Evolutionary conservation across 2,329 filamentous ascomycete genomes (phyloP), one percentile per base, ranked within the genome.

Genomic region (Tolypocladium ophioglossoides): DNA sequence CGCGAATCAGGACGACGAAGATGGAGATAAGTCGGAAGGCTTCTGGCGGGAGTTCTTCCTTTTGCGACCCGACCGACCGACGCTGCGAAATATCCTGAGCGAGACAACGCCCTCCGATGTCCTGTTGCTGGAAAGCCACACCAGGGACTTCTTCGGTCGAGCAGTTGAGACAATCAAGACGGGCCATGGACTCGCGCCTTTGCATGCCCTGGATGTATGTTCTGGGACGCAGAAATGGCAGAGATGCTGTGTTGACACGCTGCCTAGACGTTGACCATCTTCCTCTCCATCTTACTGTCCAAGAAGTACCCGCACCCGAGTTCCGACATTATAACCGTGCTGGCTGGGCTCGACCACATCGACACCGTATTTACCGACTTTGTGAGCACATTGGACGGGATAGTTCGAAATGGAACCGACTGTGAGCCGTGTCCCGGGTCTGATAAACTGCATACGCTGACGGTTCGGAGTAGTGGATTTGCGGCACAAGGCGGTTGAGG

Each of bases 31-130:
- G 58, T 82, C 89, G 0, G 90, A 96, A 57, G 92, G 91, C 46
- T 99, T 96, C 73, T 99, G 94, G 94, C 80, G 83, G 61, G 94
- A 96, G 71, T 91, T 99, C 73, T 99, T 99, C 70, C 79, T 99
- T 39, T 78, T 96, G 55, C 85, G 84, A 58, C 91, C 92, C 24
- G 90, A 96, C 66, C 79, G 82, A 53, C 69, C 76, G 5, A 80
- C 83, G 50, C 74, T 99, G 59, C 80, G 83, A 66, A 74, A 73
- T 51, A 79, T 91, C 50, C 74, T 99, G 57, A 81, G 84, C 58
- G 75, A 79, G n/a, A 74, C 94, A 41, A 79, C 80, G 52, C 82
- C 90, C 7, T 84, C 89, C 60, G 85, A 91, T 62, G 77, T 95
- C 58, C 76, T 96, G 44, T 82, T 85, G 55, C 74, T 89, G 50